Evolutionary conservation across 495 filamentous ascomycete genomes (phyloP), one percentile per base, ranked within the genome.

Genomic region (Aspergillus olivimuriae): DNA sequence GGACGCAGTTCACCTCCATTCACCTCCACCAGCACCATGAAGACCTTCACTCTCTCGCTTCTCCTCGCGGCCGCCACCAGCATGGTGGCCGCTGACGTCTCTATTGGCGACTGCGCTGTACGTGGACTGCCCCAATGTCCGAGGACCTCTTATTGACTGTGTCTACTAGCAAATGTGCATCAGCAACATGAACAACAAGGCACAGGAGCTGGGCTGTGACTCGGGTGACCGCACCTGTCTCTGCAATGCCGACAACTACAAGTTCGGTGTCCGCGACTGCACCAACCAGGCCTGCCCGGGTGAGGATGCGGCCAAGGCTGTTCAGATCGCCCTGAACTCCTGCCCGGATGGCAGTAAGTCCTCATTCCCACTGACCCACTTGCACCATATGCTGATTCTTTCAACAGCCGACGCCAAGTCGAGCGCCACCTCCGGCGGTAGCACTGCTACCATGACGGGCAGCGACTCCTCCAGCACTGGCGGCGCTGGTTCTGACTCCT

Each of bases 241-340:
- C 35, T 94, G 88, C 77, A 71, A 66, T 31, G 76, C 77, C 46
- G 37, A 53, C 28, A 55, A 87, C 74, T 94, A 89, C 63, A 60
- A 62, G 46, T 84, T 79, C 56, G 88, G 88, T 57, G 70, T 94
- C 46, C 82, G 78, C 36, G 88, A 94, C 68, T 94, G 88, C 74
- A 76, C 85, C 39, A 61, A 68, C 43, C 61, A 83, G 64, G 72
- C 76, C 39, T 94, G 88, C 71, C 61, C 64, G 11, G 55, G 61
- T 12, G 68, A 69, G 44, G 67, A 74, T 41, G 56, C 65, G 9
- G 47, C 45, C 18, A 60, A 61, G 44, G 66, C 67, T 10, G 35
- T 71, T 23, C 19, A 54, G 10, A 52, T 55, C 61, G 73, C 66
- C 41, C 47, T 61, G 39, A 60, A 55, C 21, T 39, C 59, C 43